Conservation (phyloP, 306 rosid genomes). For the Trichosanthes cucumerina region DNA sequence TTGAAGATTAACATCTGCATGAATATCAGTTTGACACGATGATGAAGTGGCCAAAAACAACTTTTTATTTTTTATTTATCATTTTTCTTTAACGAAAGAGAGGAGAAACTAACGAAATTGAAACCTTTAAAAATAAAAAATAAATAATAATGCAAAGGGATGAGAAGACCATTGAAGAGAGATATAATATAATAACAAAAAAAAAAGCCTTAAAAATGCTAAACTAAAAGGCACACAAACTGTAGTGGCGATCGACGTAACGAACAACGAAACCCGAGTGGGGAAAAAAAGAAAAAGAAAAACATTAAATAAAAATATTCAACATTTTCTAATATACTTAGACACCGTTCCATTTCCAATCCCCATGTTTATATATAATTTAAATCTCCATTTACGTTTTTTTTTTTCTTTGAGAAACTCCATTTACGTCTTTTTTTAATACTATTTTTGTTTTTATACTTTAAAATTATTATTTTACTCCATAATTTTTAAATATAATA, state of each 20-base stretch:
- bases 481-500: no score
- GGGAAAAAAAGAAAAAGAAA: not conserved
- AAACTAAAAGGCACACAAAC: not conserved
- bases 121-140: not conserved
- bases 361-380: no score
- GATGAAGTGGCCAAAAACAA: not conserved
- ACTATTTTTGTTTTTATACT: no score
- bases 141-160: not conserved
- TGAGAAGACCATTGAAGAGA: not conserved
- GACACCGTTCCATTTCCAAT: not conserved
- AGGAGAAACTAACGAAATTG: not conserved
- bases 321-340: not conserved
- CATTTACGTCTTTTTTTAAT: no score
- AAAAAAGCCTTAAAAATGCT: not conserved
- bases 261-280: not conserved
- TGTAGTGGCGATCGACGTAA: not conserved
- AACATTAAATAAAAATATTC: not conserved
- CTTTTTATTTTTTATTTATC: no score
- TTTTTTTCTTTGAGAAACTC: no score
- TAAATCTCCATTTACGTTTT: no score
- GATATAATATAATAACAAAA: not conserved
- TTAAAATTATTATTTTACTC: no score
- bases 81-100: no score
- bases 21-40: not conserved
- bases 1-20: not conserved